Evolutionary conservation across 306 rosid species (phyloP), one percentile per base, ranked within the genome.

Genomic region (Lathyrus oleraceus): DNA sequence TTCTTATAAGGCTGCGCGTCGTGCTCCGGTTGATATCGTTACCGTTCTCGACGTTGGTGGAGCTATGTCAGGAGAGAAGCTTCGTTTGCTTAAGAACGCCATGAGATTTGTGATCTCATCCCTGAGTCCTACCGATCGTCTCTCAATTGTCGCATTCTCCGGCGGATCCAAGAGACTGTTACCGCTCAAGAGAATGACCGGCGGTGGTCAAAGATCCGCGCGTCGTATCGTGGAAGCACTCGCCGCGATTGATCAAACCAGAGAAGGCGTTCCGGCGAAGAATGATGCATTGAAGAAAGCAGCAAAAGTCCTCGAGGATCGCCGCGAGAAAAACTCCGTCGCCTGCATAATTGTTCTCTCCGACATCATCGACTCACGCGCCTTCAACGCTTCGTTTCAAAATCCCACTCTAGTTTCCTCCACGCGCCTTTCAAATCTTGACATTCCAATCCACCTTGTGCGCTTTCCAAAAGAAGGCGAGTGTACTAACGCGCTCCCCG

Each of bases 231-330:
- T 85, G 0, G 87, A 85, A 45, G 83, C 89, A 0, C 75, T 85
- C 0, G 82, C 82, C 1, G 64, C 69, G 5, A 86, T 91, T 8
- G 91, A 88, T 2, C 89, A 86, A 8, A 1, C 35, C 4, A 51
- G 87, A 38, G 82, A 80, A 35, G 86, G 80, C 1, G 58, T 78
- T 17, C 80, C 85, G 6, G 84, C 81, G 11, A 82, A 81, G 27
- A 80, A 76, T 71, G 99, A 95, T 65, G 99, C 99, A 0, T 78
- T 95, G 9, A 86, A 91, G 73, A 95, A 95, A 13, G 97, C 99
- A 0, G 92, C 89, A 0, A 95, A 91, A 49, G 96, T 95, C 0
- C 79, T 95, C 4, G 96, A 91, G 40, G 99, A 95, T 71, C 95
- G 99, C 58, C 95, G 97, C 2, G 96, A 91, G 78, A 86, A 70